Evolutionary conservation across 2,329 filamentous ascomycete species (phyloP).

Genomic region (Sclerotinia nivalis): DNA sequence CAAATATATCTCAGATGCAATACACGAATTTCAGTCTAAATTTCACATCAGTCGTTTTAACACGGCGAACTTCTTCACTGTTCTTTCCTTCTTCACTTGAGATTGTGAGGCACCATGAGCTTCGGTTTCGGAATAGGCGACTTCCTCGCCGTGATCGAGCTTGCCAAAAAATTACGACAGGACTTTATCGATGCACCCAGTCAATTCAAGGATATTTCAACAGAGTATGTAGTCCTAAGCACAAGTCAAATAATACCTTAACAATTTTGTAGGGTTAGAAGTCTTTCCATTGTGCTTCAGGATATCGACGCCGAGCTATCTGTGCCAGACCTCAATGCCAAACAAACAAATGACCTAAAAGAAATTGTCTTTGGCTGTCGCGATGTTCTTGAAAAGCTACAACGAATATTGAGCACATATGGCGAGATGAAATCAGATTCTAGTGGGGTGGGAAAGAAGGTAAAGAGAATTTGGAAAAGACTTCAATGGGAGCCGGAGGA

Average conservation of each 20-base stretch:
- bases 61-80: not conserved
- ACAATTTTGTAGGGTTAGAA: slow-evolving; percentile 19
- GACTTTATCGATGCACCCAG: slow-evolving; percentile 37
- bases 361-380: slow-evolving; percentile 29
- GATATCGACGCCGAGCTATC: slow-evolving; percentile 32
- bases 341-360: slow-evolving; percentile 31
- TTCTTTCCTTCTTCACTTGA: not conserved
- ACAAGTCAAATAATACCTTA: not conserved
- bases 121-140: slow-evolving; percentile 41
- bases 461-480: slow-evolving; percentile 35
- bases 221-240: slow-evolving; percentile 8
- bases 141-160: slow-evolving; percentile 36
- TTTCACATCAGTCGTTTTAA: not conserved
- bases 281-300: slow-evolving; percentile 23
- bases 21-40: no score
- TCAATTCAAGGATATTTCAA: slow-evolving; percentile 33
- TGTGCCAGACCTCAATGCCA: slow-evolving; percentile 25
- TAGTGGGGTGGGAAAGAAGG: slow-evolving; percentile 21
- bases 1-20: not conserved
- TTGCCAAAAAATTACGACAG: slow-evolving; percentile 36
- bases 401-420: slow-evolving; percentile 23
- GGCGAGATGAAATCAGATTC: slow-evolving; percentile 21
- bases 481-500: slow-evolving; percentile 35
- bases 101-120: slow-evolving; percentile 34
- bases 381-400: slow-evolving; percentile 27